Percentiles rank a stretch among this genome's conserved stretches.
These are phyloP conservation scores for Asparagopsis taxiformis DNA, from an alignment of 31 red algal species.

Conservation along the genomic window DNA sequence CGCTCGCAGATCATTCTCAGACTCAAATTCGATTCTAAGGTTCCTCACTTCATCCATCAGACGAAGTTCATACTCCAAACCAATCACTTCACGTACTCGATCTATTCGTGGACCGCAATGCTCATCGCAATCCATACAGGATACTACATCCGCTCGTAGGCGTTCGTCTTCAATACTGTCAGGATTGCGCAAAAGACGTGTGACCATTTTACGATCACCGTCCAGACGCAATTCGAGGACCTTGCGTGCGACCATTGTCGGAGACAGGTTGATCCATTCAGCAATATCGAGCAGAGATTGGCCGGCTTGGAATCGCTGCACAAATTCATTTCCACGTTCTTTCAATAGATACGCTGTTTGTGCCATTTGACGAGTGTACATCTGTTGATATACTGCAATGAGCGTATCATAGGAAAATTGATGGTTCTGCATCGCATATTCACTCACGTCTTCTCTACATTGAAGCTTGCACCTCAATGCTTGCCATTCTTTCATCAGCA, in stretches of 20 bases:
- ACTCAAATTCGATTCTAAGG: constrained; percentile 51
- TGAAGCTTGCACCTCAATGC: not conserved
- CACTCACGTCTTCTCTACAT: not conserved
- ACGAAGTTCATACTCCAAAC: constrained; percentile 68
- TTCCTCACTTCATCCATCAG: constrained; percentile 36
- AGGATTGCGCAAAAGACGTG: constrained; percentile 36
- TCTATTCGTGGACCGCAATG: constrained; percentile 28
- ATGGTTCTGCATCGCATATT: not conserved
- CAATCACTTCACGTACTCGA: constrained; percentile 22
- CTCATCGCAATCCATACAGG: constrained; percentile 54
- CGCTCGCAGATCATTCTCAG: constrained; percentile 48
- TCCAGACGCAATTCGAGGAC: constrained; percentile 46
- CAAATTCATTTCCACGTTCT: constrained; percentile 38
- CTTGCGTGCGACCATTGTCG: constrained; percentile 49
- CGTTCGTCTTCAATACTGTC: constrained; percentile 38
- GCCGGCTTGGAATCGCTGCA: constrained; percentile 26
- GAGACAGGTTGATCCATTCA: constrained; percentile 60
- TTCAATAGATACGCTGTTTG: constrained; percentile 40
- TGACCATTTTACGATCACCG: constrained; percentile 37
- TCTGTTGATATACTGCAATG: constrained; percentile 34
- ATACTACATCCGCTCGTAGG: constrained; percentile 21
- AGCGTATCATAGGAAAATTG: constrained; percentile 18
- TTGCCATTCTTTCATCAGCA: constrained; percentile 23
- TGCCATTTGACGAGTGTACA: constrained; percentile 33
- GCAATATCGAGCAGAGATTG: constrained; percentile 54